These are phyloP conservation scores for Globisporangium paroecandrum DNA, from an alignment of 352 stramenopile species.

Conservation along the genomic window DNA sequence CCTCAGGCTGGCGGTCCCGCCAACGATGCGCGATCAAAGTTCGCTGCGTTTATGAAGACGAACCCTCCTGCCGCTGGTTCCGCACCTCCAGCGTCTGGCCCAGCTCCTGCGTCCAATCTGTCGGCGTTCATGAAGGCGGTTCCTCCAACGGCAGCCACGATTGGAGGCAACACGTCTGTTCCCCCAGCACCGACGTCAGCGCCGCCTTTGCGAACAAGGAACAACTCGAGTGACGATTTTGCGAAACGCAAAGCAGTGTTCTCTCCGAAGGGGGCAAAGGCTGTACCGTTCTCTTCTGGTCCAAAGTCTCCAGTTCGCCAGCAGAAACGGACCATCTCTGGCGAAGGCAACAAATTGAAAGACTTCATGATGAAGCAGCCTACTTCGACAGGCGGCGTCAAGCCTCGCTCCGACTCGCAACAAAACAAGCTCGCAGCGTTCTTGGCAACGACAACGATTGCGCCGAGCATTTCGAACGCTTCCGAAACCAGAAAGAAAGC, in stretches of 20 bases:
- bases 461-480: conserved; percentile 27
- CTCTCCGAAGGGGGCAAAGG: conserved; percentile 29
- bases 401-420: conserved; percentile 47
- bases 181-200: conserved; percentile 27
- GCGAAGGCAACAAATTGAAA: conserved; percentile 57
- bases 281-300: conserved; percentile 18
- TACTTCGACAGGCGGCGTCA: conserved; percentile 26
- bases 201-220: conserved; percentile 22
- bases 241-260: conserved; percentile 63
- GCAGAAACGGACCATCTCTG: conserved; percentile 14
- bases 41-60: conserved; percentile 77
- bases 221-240: conserved; percentile 45
- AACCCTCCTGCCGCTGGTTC: conserved; percentile 43
- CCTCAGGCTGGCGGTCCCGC: conserved; percentile 19
- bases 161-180: conserved; percentile 5
- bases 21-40: conserved; percentile 64
- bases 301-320: conserved; percentile 13
- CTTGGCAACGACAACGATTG: conserved; percentile 53
- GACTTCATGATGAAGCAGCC: conserved; percentile 79
- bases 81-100: conserved; percentile 15
- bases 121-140: conserved; percentile 30
- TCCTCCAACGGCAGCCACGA: conserved; percentile 21
- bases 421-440: conserved; percentile 82
- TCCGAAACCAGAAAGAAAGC: conserved; percentile 11
- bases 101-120: conserved; percentile 20